Evolutionary conservation across 768 basidiomycete species (phyloP).

Genomic region (Cyclocybe cylindracea): DNA sequence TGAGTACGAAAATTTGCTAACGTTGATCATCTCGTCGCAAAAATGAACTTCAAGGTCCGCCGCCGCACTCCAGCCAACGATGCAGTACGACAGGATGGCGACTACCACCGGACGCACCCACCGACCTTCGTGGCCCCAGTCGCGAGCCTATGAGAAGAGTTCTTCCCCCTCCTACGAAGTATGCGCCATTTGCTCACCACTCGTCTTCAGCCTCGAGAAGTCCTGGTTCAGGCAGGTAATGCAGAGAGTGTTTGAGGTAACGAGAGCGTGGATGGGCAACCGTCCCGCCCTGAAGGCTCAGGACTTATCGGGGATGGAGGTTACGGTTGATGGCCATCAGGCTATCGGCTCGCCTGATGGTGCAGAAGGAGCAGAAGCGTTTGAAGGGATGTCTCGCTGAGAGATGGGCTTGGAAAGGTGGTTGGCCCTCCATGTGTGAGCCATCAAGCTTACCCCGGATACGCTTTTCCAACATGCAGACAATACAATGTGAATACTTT

Average conservation of each 20-base stretch:
- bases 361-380: constrained; percentile 42
- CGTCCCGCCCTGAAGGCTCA: constrained; percentile 52
- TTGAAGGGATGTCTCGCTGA: constrained; percentile 51
- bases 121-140: constrained; percentile 47
- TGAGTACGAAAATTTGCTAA: constrained; percentile 7
- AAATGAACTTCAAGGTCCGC: constrained; percentile 23
- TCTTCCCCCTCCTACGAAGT: constrained; percentile 4
- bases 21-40: constrained; percentile 14
- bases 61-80: constrained; percentile 29
- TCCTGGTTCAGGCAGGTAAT: constrained; percentile 56
- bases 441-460: neutral
- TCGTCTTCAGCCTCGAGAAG: constrained; percentile 44
- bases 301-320: constrained; percentile 55
- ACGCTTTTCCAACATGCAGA: constrained; percentile 25
- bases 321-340: constrained; percentile 70
- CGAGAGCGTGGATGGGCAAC: constrained; percentile 50
- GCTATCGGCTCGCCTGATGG: constrained; percentile 64
- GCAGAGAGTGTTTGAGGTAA: constrained; percentile 60
- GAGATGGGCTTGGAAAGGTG: constrained; percentile 68
- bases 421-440: constrained; percentile 7
- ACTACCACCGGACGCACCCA: constrained; percentile 47
- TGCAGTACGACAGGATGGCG: constrained; percentile 42
- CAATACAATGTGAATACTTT: constrained; percentile 44
- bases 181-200: constrained; percentile 1
- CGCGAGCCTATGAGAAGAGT: constrained; percentile 49